These are phyloP conservation scores for Solanum acaule DNA, from an alignment of 257 asterid genomes.

Conservation along the genomic window DNA sequence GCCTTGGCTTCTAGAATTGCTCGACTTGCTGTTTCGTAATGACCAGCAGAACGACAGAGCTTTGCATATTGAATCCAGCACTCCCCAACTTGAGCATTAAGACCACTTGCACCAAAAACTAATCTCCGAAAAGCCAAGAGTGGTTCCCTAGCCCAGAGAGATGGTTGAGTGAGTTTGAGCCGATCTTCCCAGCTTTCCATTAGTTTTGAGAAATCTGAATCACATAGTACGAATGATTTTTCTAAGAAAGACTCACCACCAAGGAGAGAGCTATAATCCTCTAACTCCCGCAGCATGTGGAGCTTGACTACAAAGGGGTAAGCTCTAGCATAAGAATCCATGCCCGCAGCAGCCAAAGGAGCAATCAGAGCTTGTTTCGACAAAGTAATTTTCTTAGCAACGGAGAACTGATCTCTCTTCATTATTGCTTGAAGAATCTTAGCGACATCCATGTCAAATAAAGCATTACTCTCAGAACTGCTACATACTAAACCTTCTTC, in stretches of 20 bases:
- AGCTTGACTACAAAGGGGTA: constrained; percentile 95
- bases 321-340: constrained; percentile 98
- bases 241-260: constrained; percentile 73
- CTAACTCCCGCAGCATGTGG: constrained; percentile 91
- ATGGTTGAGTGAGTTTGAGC: constrained; percentile 84
- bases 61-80: constrained; percentile 97
- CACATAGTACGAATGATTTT: constrained; percentile 43
- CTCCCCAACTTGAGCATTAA: constrained; percentile 65
- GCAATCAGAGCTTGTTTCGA: constrained; percentile 94
- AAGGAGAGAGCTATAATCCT: constrained; percentile 75
- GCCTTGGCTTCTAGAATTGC: constrained; percentile 92
- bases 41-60: constrained; percentile 97
- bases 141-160: constrained; percentile 98
- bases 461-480: constrained; percentile 93
- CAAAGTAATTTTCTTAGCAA: constrained; percentile 67
- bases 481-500: constrained; percentile 79
- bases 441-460: constrained; percentile 90
- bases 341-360: constrained; percentile 99
- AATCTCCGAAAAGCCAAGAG: constrained; percentile 91
- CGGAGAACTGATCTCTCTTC: constrained; percentile 65
- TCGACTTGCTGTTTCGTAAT: constrained; percentile 89
- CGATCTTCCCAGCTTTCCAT: constrained; percentile 86
- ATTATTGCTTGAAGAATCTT: constrained; percentile 91
- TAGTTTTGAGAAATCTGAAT: constrained; percentile 54
- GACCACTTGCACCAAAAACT: constrained; percentile 77